Base-by-base conservation (phyloP, 1,284 basidiomycete species). In the Rhodotorula glutinis region DNA sequence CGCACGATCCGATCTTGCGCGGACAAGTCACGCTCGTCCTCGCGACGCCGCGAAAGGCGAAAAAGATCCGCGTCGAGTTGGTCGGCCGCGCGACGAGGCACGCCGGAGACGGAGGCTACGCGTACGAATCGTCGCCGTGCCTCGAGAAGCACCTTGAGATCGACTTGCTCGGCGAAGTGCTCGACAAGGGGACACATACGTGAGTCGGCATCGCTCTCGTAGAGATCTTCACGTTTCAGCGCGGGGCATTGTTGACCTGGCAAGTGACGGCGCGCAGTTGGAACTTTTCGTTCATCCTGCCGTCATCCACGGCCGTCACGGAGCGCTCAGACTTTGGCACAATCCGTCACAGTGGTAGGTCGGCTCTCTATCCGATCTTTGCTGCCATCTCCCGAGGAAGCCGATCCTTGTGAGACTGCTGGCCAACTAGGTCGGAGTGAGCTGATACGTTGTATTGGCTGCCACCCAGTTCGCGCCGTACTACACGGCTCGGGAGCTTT, bases 221-320 rank as follows among this genome's bases (percentile, higher is more conserved):
- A 38, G n/a, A n/a, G n/a, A n/a, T n/a, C n/a, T n/a, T n/a, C n/a
- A n/a, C n/a, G n/a, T n/a, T n/a, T n/a, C n/a, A n/a, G n/a, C n/a
- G n/a, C n/a, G n/a, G n/a, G n/a, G n/a, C n/a, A n/a, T n/a, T n/a
- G n/a, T n/a, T n/a, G n/a, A n/a, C n/a, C n/a, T n/a, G n/a, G n/a
- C n/a, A n/a, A n/a, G n/a, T n/a, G n/a, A n/a, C n/a, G n/a, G n/a
- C n/a, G n/a, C n/a, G 40, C 59, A 68, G 62, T 1, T 64, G 58
- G 59, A 62, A 69, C 33, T 69, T 69, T 29, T 47, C 49, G 25
- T 69, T 69, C 51, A 69, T 70, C 60, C 47, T 67, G 1, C 69
- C 69, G 23, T 60, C 60, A 13, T 56, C 65, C 9, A 65, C 65
- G 2, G 62, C 69, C 0, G 69, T 70, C 1, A 51, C 41, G 4